Percentiles rank a stretch among this genome's conserved stretches.
These are phyloP conservation scores for Trebouxia sp. DNA, from an alignment of 139 green algal genomes.

Conservation along the genomic window DNA sequence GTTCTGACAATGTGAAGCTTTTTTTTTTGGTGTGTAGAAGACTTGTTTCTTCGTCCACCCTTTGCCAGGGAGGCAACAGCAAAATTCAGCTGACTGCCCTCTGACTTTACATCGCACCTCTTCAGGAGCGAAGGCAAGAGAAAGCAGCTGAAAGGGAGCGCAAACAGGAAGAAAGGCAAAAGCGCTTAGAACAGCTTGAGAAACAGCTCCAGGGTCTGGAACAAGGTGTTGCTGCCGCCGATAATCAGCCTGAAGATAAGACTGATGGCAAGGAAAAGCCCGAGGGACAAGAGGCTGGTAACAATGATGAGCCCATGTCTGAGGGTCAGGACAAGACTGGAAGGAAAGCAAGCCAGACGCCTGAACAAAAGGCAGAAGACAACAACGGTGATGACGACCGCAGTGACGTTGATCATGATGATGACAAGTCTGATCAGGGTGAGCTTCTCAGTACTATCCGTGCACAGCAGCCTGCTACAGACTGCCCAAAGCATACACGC, in stretches of 20 bases:
- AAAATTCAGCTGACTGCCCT: background rate
- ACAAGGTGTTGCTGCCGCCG: background rate
- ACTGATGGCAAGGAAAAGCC: background rate
- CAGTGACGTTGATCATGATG: background rate
- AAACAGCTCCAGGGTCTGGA: slow-evolving; percentile 29
- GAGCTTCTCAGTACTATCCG: background rate
- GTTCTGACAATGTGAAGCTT: background rate
- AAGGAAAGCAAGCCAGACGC: too few relatives aligned
- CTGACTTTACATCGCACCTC: background rate
- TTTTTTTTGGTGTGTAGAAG: background rate
- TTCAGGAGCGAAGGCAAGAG: slow-evolving; percentile 19
- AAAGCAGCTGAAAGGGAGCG: slow-evolving; percentile 3
- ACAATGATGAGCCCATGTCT: background rate
- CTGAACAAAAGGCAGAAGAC: background rate
- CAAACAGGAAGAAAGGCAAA: slow-evolving; percentile 1
- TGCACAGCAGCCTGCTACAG: background rate
- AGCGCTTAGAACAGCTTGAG: slow-evolving; percentile 34
- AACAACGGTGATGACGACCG: slow-evolving; percentile 3
- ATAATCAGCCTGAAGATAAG: background rate
- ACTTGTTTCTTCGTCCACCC: background rate
- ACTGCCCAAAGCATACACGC: background rate
- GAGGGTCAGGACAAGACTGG: too few relatives aligned
- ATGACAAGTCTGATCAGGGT: background rate
- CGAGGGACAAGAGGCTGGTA: background rate
- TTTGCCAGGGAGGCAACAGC: background rate